Conservation (phyloP, 2,329 filamentous ascomycete species). For the Penicillium sp. region DNA sequence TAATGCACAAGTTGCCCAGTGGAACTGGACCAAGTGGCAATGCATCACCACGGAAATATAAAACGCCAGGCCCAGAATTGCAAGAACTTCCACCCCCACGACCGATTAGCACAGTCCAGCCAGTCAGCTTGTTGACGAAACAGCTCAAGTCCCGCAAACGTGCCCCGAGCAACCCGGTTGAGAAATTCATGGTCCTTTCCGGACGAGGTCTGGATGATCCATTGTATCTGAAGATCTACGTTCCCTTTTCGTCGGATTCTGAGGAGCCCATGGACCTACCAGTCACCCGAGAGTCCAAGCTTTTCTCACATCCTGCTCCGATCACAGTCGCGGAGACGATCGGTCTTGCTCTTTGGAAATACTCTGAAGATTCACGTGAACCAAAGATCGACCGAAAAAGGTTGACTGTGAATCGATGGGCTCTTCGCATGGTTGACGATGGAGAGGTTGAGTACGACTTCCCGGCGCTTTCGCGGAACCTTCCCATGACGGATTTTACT, state of each 20-base stretch:
- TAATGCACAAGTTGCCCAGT: constrained; percentile 49
- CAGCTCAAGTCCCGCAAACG: constrained; percentile 63
- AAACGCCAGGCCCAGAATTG: constrained; percentile 55
- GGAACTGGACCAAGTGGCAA: constrained; percentile 39
- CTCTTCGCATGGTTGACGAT: constrained; percentile 71
- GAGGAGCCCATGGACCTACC: constrained; percentile 65
- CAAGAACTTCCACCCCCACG: constrained; percentile 65
- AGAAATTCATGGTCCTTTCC: constrained; percentile 65
- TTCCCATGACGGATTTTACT: constrained; percentile 67
- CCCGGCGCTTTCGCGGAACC: constrained; percentile 62
- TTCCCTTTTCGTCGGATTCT: constrained; percentile 63
- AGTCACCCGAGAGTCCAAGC: constrained; percentile 61
- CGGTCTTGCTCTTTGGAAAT: constrained; percentile 66
- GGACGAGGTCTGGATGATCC: constrained; percentile 66
- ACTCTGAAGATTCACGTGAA: constrained; percentile 63
- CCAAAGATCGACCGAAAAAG: constrained; percentile 60
- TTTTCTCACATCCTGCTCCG: constrained; percentile 53
- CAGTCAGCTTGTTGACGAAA: constrained; percentile 64
- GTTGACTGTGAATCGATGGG: constrained; percentile 67
- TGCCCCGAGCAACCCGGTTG: constrained; percentile 65
- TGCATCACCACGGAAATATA: constrained; percentile 60
- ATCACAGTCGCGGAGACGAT: constrained; percentile 68
- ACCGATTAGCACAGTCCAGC: constrained; percentile 64
- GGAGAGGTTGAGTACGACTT: constrained; percentile 72
- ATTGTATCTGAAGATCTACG: constrained; percentile 68